Evolutionary conservation across 2,329 filamentous ascomycete genomes (phyloP).

Genomic region (Cryphonectria carpinicola): DNA sequence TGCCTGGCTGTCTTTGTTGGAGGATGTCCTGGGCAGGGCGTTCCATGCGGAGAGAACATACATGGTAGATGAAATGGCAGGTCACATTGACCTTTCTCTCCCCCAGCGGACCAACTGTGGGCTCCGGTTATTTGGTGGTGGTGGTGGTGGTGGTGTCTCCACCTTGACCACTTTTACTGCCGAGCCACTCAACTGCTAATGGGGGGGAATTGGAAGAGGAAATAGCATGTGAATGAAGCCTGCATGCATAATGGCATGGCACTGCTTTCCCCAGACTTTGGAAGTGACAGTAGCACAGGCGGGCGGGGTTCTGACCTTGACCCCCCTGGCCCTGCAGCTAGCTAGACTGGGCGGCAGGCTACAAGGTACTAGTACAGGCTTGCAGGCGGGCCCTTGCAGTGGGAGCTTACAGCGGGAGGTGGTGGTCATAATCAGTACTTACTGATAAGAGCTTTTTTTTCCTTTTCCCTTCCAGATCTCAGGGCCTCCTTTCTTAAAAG

Average conservation of each 20-base stretch:
- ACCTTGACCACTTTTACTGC: conserved; percentile 6
- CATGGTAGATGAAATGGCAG: background rate
- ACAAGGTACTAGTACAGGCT: background rate
- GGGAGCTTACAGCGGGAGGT: background rate
- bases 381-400: background rate
- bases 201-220: background rate
- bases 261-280: conserved; percentile 3
- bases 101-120: background rate
- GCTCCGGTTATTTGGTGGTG: background rate
- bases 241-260: conserved; percentile 3
- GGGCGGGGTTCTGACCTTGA: background rate
- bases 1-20: background rate
- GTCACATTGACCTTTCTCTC: background rate
- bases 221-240: conserved; percentile 26
- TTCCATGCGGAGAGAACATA: background rate
- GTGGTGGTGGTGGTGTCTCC: background rate
- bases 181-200: background rate
- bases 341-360: background rate
- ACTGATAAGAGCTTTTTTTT: background rate
- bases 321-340: conserved; percentile 8
- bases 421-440: background rate
- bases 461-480: background rate
- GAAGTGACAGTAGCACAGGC: background rate
- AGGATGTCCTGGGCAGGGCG: background rate
- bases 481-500: background rate